Evolutionary conservation across 2,329 filamentous ascomycete species (phyloP).

Genomic region (Akanthomyces lecanii): DNA sequence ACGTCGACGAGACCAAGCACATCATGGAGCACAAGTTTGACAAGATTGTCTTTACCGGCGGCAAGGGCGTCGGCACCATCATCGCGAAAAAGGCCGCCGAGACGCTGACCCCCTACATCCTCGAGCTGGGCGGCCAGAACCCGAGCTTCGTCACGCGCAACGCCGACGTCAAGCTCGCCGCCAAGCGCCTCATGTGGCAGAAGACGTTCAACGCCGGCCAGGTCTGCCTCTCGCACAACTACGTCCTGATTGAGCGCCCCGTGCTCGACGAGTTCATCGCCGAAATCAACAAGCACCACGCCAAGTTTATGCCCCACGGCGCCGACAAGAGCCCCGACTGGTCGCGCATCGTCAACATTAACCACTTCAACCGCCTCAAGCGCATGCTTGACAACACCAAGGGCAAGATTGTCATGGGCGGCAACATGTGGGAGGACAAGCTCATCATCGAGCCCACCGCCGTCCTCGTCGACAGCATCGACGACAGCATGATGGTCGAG

Average conservation of each 20-base stretch:
- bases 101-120: conserved; percentile 77
- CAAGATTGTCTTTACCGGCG: conserved; percentile 97
- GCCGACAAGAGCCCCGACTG: conserved; percentile 74
- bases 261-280: conserved; percentile 68
- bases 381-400: conserved; percentile 80
- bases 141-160: conserved; percentile 87
- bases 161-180: conserved; percentile 74
- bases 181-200: conserved; percentile 80
- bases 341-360: conserved; percentile 72
- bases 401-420: conserved; percentile 84
- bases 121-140: conserved; percentile 90
- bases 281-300: conserved; percentile 65
- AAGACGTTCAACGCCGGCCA: conserved; percentile 87
- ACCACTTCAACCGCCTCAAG: conserved; percentile 79
- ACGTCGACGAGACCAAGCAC: conserved; percentile 71
- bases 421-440: conserved; percentile 72
- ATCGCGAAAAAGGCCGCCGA: conserved; percentile 86
- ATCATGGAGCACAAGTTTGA: conserved; percentile 89
- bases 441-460: conserved; percentile 89
- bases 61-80: conserved; percentile 73
- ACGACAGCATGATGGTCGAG: conserved; percentile 72
- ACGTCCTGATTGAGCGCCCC: conserved; percentile 75
- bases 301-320: conserved; percentile 80
- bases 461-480: conserved; percentile 69
- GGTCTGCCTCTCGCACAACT: conserved; percentile 90